These are phyloP conservation scores for Hirschfeldia incana DNA, from an alignment of 345 rosid species.

Conservation along the genomic window DNA sequence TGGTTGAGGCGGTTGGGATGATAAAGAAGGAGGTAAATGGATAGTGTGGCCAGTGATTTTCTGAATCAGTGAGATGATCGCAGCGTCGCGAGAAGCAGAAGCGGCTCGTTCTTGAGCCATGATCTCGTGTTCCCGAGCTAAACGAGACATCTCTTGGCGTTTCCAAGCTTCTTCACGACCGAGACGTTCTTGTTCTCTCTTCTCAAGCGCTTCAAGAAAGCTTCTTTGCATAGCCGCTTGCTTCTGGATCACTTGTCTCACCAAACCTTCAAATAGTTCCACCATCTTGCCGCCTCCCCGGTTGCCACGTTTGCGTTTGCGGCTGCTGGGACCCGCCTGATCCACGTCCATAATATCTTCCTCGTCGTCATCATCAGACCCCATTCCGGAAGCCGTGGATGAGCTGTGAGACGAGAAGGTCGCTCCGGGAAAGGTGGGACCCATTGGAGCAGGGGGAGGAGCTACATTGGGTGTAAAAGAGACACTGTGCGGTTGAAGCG, in stretches of 20 bases:
- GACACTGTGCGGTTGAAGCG: conserved; percentile 11
- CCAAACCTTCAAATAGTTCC: conserved; percentile 65
- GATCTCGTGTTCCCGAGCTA: conserved; percentile 68
- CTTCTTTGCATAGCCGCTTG: conserved; percentile 76
- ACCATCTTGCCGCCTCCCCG: conserved; percentile 55
- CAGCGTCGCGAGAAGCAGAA: conserved; percentile 65
- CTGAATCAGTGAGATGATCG: conserved; percentile 66
- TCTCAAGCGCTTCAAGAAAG: conserved; percentile 78
- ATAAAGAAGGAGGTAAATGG: conserved; percentile 51
- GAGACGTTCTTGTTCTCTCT: conserved; percentile 77
- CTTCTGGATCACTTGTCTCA: conserved; percentile 75
- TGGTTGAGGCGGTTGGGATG: conserved; percentile 21
- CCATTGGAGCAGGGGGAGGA: conserved; percentile 31
- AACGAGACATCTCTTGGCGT: conserved; percentile 67
- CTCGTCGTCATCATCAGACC: conserved; percentile 49
- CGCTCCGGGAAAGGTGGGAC: conserved; percentile 34
- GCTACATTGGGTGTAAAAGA: conserved; percentile 21
- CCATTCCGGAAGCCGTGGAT: conserved; percentile 58
- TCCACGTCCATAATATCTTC: conserved; percentile 42
- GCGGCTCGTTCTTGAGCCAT: conserved; percentile 69
- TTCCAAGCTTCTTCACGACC: conserved; percentile 79
- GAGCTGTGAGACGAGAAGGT: conserved; percentile 68
- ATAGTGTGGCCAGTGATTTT: conserved; percentile 76
- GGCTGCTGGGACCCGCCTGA: conserved; percentile 55
- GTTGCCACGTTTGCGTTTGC: conserved; percentile 63